Base-by-base conservation (phyloP, 2,329 filamentous ascomycete species). In the Ophiostoma tasmaniense region DNA sequence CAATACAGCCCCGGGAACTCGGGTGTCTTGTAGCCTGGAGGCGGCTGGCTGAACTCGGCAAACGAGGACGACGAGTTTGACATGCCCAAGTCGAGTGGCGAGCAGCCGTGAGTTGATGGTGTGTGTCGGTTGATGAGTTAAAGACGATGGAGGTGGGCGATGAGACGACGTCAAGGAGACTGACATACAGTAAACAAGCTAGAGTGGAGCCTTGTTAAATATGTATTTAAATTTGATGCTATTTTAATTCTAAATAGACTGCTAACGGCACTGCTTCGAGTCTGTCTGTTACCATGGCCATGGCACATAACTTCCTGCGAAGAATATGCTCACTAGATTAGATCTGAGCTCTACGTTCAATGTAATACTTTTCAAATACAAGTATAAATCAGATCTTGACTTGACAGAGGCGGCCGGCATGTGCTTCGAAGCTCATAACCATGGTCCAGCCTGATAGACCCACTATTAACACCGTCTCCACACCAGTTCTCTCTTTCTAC, bases 1-100 rank as follows among this genome's bases (percentile, higher is more conserved):
- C 91, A 90, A 80, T 92, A 92, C 71, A 97, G 87, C 50, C 90
- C 91, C 1, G 93, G 93, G 76, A 96, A 97, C 4, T 81, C 77
- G 25, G 92, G 92, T 28, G 86, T 85, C 33, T 78, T 77, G 80
- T 96, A 95, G 76, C 83, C 82, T 14, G 75, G 66, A 20, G 84
- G 84, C 52, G 82, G 80, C 13, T 64, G 55, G 71, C 70, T 71
- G 67, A 50, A 72, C 33, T 37, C 22, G 3, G 59, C 50, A 25
- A 52, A 70, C 17, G 64, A 68, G 17, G 35, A 22, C 33, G 33
- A 39, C 33, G 61, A 64, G 61, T 35, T 25, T 4, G 61, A 22
- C 37, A 66, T 42, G 45, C 67, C 70, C 45, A 42, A 10, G 50
- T 22, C 22, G 50, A 22, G 50, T 22, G n/a, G 50, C 50, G 8